Evolutionary conservation across 2,329 filamentous ascomycete species (phyloP).

Genomic region (Iodosphaeria phyllophila): DNA sequence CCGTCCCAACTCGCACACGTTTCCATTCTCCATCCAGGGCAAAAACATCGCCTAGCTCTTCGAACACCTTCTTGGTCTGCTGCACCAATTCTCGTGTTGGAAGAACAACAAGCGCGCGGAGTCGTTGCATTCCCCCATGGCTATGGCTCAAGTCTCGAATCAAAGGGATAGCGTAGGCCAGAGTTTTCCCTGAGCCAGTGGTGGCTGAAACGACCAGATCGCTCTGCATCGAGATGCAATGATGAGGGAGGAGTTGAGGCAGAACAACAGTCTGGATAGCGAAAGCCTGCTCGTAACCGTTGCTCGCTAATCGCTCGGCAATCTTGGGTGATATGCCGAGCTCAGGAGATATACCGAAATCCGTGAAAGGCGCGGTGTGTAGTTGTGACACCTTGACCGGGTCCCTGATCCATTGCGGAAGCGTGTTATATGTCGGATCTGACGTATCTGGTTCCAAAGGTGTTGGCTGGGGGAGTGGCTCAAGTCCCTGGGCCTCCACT

Average conservation of each 20-base stretch:
- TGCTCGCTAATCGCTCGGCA: slow-evolving; percentile 42
- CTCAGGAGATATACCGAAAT: slow-evolving; percentile 19
- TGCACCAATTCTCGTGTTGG: slow-evolving; percentile 81
- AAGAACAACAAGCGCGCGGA: slow-evolving; percentile 70
- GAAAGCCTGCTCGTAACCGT: slow-evolving; percentile 53
- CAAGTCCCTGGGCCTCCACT: slow-evolving; percentile 47
- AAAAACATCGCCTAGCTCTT: slow-evolving; percentile 49
- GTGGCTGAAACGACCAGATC: slow-evolving; percentile 84
- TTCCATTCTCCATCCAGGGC: slow-evolving; percentile 35
- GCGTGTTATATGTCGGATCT: slow-evolving; percentile 52
- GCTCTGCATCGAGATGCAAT: slow-evolving; percentile 38
- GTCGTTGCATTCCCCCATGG: slow-evolving; percentile 32
- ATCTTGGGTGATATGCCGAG: slow-evolving; percentile 44
- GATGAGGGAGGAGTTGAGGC: slow-evolving; percentile 54
- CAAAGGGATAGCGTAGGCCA: slow-evolving; percentile 79
- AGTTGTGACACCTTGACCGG: slow-evolving; percentile 51
- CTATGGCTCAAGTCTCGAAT: slow-evolving; percentile 54
- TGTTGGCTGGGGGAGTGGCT: slow-evolving; percentile 65
- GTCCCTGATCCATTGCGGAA: slow-evolving; percentile 64
- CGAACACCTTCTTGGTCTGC: slow-evolving; percentile 65
- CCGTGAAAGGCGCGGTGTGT: slow-evolving; percentile 38
- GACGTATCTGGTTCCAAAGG: slow-evolving; percentile 35
- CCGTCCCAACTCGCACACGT: slow-evolving; percentile 57
- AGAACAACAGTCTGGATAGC: slow-evolving; percentile 67
- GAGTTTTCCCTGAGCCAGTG: slow-evolving; percentile 88